phyloP scores from a whole-genome alignment of 768 basidiomycete species.

The Harrya chromipes region DNA sequence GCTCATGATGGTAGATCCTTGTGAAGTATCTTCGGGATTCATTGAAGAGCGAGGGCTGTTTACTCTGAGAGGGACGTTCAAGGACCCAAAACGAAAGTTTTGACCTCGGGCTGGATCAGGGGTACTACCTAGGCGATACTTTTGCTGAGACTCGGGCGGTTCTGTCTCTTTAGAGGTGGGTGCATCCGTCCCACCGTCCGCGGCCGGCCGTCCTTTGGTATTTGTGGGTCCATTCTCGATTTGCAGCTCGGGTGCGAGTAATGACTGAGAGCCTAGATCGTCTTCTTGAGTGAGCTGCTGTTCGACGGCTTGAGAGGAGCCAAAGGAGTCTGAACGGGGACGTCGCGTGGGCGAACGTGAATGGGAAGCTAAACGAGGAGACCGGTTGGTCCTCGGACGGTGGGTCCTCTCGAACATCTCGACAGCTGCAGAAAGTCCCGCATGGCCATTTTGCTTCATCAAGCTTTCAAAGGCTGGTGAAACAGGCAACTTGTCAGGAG shows the following conservation, averaged over 20 bases:
- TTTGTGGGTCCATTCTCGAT: constrained; percentile 9
- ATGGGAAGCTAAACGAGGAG: background rate
- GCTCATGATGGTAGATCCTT: constrained; percentile 23
- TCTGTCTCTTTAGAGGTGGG: background rate
- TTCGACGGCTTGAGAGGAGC: constrained; percentile 43
- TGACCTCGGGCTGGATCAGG: constrained; percentile 10
- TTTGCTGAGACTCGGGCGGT: background rate
- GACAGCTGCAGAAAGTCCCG: constrained; percentile 12
- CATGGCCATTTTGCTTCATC: constrained; percentile 5
- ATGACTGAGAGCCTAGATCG: constrained; percentile 11
- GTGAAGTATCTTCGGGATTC: background rate
- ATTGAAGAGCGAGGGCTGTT: background rate
- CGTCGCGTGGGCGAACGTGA: constrained; percentile 5
- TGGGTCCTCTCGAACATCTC: constrained; percentile 19
- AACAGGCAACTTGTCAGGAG: constrained; percentile 10
- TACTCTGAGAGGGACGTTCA: constrained; percentile 15
- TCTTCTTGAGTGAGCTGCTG: constrained; percentile 46
- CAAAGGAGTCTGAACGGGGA: constrained; percentile 29
- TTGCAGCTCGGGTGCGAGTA: background rate
- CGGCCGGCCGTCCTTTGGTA: constrained; percentile 27
- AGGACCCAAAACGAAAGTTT: constrained; percentile 19
- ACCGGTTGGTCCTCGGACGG: constrained; percentile 1
- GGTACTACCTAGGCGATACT: background rate
- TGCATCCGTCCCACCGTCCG: constrained; percentile 19
- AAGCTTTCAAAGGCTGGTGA: constrained; percentile 23